phyloP scores from a whole-genome alignment of 1,284 basidiomycete species.

The Sanghuangporus baumii region DNA sequence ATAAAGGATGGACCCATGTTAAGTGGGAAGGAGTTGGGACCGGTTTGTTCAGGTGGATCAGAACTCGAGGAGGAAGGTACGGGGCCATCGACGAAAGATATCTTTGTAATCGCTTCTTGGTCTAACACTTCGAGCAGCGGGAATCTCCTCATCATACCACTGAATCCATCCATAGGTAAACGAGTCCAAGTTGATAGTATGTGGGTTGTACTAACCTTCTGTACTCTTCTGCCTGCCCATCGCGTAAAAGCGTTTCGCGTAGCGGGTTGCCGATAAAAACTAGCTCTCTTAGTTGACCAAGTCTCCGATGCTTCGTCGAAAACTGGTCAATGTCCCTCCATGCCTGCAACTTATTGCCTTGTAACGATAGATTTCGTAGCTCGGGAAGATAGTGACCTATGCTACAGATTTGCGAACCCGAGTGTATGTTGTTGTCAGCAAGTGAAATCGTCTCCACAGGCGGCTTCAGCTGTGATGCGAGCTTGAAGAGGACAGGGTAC shows the following conservation, averaged over 20 bases:
- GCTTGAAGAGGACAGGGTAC: slow-evolving; percentile 79
- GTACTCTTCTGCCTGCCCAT: slow-evolving; percentile 52
- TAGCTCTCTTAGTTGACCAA: slow-evolving; percentile 66
- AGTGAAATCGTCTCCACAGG: slow-evolving; percentile 77
- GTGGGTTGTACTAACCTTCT: slow-evolving; percentile 46
- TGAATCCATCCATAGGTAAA: slow-evolving; percentile 30
- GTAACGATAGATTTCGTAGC: slow-evolving; percentile 77
- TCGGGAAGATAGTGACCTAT: slow-evolving; percentile 64
- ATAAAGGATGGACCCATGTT: slow-evolving; percentile 73
- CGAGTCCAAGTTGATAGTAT: slow-evolving; percentile 19
- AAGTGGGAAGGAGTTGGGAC: slow-evolving; percentile 63
- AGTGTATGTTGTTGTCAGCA: slow-evolving; percentile 49
- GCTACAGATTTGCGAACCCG: slow-evolving; percentile 45
- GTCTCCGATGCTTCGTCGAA: slow-evolving; percentile 48
- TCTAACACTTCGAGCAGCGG: slow-evolving; percentile 69
- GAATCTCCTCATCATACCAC: slow-evolving; percentile 68
- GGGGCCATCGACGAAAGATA: slow-evolving; percentile 62
- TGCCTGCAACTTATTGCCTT: slow-evolving; percentile 61
- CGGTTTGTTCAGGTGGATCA: slow-evolving; percentile 34
- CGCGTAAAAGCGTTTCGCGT: slow-evolving; percentile 54
- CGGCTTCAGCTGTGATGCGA: slow-evolving; percentile 73
- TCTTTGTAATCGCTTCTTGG: slow-evolving; percentile 66
- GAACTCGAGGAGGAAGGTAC: slow-evolving; percentile 35
- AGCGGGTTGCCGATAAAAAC: slow-evolving; percentile 80
- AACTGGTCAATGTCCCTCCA: slow-evolving; percentile 67